Conservation (phyloP, 2,329 filamentous ascomycete species). For the Aspergillus aculeatinus region DNA sequence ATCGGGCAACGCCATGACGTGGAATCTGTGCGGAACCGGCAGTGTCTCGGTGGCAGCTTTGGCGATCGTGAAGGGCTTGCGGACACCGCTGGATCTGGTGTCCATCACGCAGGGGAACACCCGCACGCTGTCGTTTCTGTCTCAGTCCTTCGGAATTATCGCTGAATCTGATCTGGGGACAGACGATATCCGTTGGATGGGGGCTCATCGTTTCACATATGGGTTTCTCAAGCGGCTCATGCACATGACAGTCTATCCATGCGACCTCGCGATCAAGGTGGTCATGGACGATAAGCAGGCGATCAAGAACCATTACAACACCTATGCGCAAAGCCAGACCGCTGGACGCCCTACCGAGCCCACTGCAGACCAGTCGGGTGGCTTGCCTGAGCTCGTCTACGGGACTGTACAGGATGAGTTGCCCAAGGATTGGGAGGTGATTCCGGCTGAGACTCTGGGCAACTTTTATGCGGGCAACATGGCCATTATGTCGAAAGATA, state of each 20-base stretch:
- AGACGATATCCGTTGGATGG: conserved; percentile 92
- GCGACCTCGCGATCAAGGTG: conserved; percentile 81
- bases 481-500: conserved; percentile 83
- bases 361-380: conserved; percentile 47
- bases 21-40: conserved; percentile 81
- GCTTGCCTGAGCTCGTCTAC: conserved; percentile 72
- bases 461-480: conserved; percentile 97
- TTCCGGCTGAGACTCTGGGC: conserved; percentile 74
- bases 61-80: conserved; percentile 79
- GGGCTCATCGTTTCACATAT: conserved; percentile 76
- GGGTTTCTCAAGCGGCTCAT: conserved; percentile 78
- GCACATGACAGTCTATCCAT: conserved; percentile 77
- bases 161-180: conserved; percentile 89
- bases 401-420: conserved; percentile 77
- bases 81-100: conserved; percentile 80
- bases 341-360: conserved; percentile 25
- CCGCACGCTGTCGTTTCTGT: conserved; percentile 81
- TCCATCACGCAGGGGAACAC: conserved; percentile 79
- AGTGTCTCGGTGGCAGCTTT: conserved; percentile 74
- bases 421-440: conserved; percentile 72
- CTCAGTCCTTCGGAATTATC: conserved; percentile 83
- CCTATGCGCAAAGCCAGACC: conserved; percentile 41
- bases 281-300: conserved; percentile 72
- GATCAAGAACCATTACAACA: conserved; percentile 71
- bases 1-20: conserved; percentile 89